Evolutionary conservation across 495 filamentous ascomycete genomes (phyloP).

Genomic region (Elasticomyces elasticus): DNA sequence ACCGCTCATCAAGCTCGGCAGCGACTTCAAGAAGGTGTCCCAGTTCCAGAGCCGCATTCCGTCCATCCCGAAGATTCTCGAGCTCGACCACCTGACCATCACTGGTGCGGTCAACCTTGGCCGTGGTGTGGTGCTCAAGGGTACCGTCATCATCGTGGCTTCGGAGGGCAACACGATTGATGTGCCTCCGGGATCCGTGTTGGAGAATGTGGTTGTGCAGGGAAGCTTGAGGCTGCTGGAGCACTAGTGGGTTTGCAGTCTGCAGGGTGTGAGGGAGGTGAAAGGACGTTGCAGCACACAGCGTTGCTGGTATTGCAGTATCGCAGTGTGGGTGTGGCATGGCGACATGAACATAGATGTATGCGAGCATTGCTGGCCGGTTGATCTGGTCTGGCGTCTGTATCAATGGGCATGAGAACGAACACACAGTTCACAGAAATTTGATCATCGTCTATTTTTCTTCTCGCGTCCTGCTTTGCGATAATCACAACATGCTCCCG

Average conservation of each 20-base stretch:
- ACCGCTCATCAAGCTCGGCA: conserved; percentile 97
- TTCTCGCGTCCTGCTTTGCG: too few relatives aligned
- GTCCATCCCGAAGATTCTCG: conserved; percentile 93
- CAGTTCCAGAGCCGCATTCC: conserved; percentile 98
- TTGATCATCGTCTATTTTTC: too few relatives aligned
- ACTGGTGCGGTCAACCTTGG: conserved; percentile 95
- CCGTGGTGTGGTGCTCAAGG: conserved; percentile 89
- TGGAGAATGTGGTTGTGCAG: conserved; percentile 99
- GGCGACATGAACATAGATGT: too few relatives aligned
- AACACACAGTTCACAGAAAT: too few relatives aligned
- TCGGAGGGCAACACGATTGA: conserved; percentile 97
- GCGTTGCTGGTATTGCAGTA: too few relatives aligned
- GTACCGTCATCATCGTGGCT: conserved; percentile 99
- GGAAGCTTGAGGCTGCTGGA: conserved; percentile 90
- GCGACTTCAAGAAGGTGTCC: conserved; percentile 99
- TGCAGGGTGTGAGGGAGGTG: background rate
- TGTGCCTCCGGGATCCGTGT: conserved; percentile 85
- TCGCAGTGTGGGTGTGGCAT: too few relatives aligned
- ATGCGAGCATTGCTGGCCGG: too few relatives aligned
- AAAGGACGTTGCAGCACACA: too few relatives aligned
- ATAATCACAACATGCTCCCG: too few relatives aligned
- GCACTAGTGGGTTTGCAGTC: conserved; percentile 48
- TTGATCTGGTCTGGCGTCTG: too few relatives aligned
- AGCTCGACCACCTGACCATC: conserved; percentile 95
- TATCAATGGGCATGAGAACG: too few relatives aligned